These are phyloP conservation scores for Aspergillus ellipticus DNA, from an alignment of 495 filamentous ascomycete species.

Conservation along the genomic window DNA sequence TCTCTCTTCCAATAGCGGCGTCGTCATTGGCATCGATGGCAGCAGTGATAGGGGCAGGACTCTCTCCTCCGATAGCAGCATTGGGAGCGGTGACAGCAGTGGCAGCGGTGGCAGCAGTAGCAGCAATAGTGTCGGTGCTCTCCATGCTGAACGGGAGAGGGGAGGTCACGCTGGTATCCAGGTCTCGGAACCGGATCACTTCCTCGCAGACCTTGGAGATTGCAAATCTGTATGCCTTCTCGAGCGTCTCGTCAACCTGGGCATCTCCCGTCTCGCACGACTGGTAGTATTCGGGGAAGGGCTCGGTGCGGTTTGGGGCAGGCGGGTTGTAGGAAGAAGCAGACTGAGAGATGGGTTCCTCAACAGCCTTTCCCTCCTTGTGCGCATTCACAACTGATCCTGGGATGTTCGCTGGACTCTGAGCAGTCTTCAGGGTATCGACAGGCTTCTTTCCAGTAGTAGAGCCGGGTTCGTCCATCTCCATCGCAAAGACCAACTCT, in stretches of 20 bases:
- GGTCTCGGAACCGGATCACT: constrained; percentile 11
- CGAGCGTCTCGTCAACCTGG: constrained; percentile 3
- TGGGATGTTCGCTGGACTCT: background rate
- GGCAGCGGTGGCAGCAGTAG: too few relatives aligned
- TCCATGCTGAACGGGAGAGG: background rate
- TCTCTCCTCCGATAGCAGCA: background rate
- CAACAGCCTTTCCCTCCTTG: too few relatives aligned
- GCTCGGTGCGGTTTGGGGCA: constrained; percentile 13
- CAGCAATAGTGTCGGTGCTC: background rate
- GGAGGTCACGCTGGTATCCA: constrained; percentile 13
- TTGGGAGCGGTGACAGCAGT: background rate
- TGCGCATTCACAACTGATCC: background rate
- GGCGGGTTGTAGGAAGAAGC: too few relatives aligned
- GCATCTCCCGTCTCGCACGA: constrained; percentile 9
- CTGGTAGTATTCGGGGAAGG: constrained; percentile 35
- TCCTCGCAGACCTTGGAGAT: constrained; percentile 24
- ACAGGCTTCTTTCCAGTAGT: background rate
- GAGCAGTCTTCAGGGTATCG: background rate
- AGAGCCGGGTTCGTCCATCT: background rate
- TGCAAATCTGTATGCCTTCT: constrained; percentile 20
- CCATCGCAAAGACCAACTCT: background rate
- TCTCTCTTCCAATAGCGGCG: background rate
- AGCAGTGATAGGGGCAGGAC: background rate
- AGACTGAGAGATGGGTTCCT: too few relatives aligned
- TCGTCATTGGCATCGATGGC: background rate